A percentile compares a stretch with the other conserved stretches of the same genome.
Conservation (phyloP, 768 basidiomycete species). For the Trametes gibbosa region DNA sequence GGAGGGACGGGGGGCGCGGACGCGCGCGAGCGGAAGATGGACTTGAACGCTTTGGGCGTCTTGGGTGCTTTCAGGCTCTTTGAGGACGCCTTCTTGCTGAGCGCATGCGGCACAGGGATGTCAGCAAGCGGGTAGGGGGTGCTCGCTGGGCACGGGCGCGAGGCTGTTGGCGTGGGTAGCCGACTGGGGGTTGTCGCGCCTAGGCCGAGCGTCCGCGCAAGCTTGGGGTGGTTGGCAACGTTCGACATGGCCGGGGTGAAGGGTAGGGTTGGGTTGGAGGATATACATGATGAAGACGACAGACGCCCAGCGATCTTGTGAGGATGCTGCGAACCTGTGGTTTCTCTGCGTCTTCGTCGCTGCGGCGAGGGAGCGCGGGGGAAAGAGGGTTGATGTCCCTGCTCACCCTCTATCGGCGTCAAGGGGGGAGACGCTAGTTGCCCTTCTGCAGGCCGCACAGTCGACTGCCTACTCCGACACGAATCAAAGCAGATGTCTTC, state of each 20-base stretch:
- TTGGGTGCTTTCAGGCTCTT: constrained; percentile 6
- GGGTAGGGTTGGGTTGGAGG: background rate
- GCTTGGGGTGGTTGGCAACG: constrained; percentile 10
- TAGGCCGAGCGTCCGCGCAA: constrained; percentile 11
- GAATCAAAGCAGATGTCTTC: background rate
- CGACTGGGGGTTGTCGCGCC: background rate
- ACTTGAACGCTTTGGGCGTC: constrained; percentile 5
- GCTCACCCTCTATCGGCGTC: background rate
- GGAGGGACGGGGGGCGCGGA: constrained; percentile 1
- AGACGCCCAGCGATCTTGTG: background rate
- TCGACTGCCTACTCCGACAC: background rate
- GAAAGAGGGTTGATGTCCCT: background rate
- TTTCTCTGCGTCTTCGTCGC: background rate
- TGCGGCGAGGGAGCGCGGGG: background rate
- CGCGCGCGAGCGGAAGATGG: constrained; percentile 9
- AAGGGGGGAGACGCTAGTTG: background rate
- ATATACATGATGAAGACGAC: background rate
- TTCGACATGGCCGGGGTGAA: background rate
- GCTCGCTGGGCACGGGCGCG: background rate
- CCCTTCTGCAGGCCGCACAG: background rate
- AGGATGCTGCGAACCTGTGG: background rate
- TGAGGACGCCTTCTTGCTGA: background rate
- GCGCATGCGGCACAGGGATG: background rate
- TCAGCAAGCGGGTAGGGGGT: background rate
- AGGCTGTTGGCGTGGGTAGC: background rate